phyloP scores from a whole-genome alignment of 176 grass and related monocot species.

The Zea mays region DNA sequence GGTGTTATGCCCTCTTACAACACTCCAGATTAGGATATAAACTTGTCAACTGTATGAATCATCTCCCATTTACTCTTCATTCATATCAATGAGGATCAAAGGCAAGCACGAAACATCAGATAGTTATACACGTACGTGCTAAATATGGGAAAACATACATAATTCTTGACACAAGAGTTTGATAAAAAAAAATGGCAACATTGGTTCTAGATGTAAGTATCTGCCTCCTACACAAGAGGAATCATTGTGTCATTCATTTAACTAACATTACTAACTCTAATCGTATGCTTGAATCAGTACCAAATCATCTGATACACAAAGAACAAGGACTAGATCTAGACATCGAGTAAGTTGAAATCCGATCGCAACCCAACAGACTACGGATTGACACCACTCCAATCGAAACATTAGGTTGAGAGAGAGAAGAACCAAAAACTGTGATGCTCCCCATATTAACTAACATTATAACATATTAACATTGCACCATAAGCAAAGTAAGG shows the following conservation, averaged over 20 bases:
- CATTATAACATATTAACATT: not conserved
- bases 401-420: not conserved
- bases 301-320: not conserved
- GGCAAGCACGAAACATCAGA: not conserved
- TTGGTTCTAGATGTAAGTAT: conserved; percentile 9
- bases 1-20: not conserved
- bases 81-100: not conserved
- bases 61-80: not conserved
- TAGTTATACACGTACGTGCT: not conserved
- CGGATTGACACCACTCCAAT: not conserved
- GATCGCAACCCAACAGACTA: not conserved
- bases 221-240: not conserved
- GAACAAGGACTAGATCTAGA: not conserved
- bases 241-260: not conserved
- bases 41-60: not conserved
- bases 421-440: not conserved
- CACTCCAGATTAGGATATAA: not conserved
- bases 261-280: not conserved
- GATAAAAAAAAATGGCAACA: not conserved
- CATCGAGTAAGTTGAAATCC: not conserved
- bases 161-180: not conserved
- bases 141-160: not conserved
- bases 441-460: not conserved
- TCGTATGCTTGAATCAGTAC: not conserved
- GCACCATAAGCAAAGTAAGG: not conserved